Percentiles rank a stretch among this genome's conserved stretches.
These are phyloP conservation scores for Plenodomus tracheiphilus DNA, from an alignment of 2,329 filamentous ascomycete genomes.

Conservation along the genomic window DNA sequence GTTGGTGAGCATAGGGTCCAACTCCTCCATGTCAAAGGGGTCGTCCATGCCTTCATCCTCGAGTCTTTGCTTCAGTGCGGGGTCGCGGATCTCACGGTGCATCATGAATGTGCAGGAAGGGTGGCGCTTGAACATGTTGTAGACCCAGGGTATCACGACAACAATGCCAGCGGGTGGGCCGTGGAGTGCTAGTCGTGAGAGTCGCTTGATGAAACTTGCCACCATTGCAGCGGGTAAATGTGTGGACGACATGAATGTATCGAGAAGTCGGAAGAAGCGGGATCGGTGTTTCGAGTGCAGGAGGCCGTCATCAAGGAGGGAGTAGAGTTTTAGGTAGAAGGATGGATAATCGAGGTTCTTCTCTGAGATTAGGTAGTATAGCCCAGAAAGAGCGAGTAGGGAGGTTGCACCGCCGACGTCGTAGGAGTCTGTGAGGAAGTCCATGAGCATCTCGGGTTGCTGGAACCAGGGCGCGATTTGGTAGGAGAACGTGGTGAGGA, in stretches of 20 bases:
- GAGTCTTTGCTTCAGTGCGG: conserved; percentile 61
- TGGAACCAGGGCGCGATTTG: conserved; percentile 87
- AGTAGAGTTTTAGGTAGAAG: conserved; percentile 94
- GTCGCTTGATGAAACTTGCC: conserved; percentile 94
- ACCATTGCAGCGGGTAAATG: conserved; percentile 90
- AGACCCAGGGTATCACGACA: conserved; percentile 86
- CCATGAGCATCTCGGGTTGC: conserved; percentile 86
- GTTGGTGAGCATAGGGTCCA: conserved; percentile 79
- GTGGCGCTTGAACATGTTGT: conserved; percentile 90
- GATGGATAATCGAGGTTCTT: conserved; percentile 94
- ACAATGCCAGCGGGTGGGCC: conserved; percentile 90
- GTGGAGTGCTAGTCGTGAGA: conserved; percentile 80
- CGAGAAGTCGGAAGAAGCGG: conserved; percentile 87
- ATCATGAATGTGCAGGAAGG: conserved; percentile 95
- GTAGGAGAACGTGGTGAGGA: conserved; percentile 74
- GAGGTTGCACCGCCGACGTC: conserved; percentile 84
- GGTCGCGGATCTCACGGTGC: conserved; percentile 70
- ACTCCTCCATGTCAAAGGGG: conserved; percentile 74
- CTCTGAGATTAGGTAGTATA: conserved; percentile 92
- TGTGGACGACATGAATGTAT: conserved; percentile 86
- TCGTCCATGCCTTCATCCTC: conserved; percentile 69
- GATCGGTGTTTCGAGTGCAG: conserved; percentile 94
- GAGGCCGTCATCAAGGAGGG: conserved; percentile 80
- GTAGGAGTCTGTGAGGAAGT: conserved; percentile 96
- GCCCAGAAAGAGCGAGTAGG: conserved; percentile 83